A percentile compares a stretch with the other conserved stretches of the same genome.
phyloP scores from a whole-genome alignment of 768 basidiomycete species.

The Hypholoma sublateritium region DNA sequence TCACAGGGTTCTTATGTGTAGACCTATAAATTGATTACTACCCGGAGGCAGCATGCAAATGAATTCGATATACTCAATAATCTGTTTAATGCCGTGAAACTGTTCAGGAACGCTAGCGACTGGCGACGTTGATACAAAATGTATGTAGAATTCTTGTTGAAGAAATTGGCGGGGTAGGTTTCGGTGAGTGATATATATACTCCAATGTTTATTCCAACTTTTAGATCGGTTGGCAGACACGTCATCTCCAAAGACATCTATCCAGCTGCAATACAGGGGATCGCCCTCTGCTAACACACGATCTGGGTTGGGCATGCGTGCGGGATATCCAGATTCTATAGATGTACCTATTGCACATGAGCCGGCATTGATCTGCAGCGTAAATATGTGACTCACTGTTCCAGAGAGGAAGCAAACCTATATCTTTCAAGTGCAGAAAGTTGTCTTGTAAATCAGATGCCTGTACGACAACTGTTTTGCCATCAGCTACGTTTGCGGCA shows the following conservation, averaged over 20 bases:
- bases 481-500: too few species aligned
- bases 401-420: too few species aligned
- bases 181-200: slow-evolving; percentile 27
- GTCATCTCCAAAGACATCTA: slow-evolving; percentile 38
- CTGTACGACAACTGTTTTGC: too few species aligned
- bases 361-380: not conserved
- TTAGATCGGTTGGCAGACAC: slow-evolving; percentile 44
- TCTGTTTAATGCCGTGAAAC: slow-evolving; percentile 28
- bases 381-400: not conserved
- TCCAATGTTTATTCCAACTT: slow-evolving; percentile 34
- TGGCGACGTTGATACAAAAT: slow-evolving; percentile 39
- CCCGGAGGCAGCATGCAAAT: not conserved
- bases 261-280: slow-evolving; percentile 28
- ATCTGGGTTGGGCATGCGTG: slow-evolving; percentile 32
- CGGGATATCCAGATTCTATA: not conserved
- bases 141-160: slow-evolving; percentile 34
- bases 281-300: slow-evolving; percentile 27
- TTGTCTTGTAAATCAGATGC: too few species aligned
- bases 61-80: slow-evolving; percentile 27
- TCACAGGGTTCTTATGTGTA: slow-evolving; percentile 30
- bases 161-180: slow-evolving; percentile 35
- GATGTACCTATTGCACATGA: not conserved
- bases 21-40: slow-evolving; percentile 17
- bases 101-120: slow-evolving; percentile 37
- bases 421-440: too few species aligned